Evolutionary conservation across 345 rosid genomes (phyloP).

Genomic region (Salix dunnii): DNA sequence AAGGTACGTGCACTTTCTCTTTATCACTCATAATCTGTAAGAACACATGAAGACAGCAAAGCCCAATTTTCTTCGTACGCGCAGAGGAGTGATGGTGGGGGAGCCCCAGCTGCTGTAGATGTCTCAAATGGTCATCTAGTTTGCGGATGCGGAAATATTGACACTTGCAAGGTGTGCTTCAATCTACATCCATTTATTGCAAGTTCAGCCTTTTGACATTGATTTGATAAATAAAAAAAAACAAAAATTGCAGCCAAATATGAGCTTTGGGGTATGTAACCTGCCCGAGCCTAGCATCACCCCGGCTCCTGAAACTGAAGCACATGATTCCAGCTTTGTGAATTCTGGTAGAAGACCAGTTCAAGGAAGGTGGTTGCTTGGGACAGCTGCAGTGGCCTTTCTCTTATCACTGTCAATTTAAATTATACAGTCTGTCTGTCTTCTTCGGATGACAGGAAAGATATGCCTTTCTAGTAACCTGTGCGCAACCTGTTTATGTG

Average conservation of each 20-base stretch:
- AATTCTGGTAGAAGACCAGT: slow-evolving; percentile 7
- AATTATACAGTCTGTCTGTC: background rate
- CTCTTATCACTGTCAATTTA: slow-evolving; percentile 12
- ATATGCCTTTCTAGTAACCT: background rate
- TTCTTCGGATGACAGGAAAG: background rate
- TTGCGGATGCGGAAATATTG: slow-evolving; percentile 31
- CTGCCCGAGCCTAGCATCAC: slow-evolving; percentile 23
- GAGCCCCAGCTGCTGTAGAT: slow-evolving; percentile 27
- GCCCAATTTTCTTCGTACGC: background rate
- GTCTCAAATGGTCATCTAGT: slow-evolving; percentile 25
- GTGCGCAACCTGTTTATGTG: slow-evolving; percentile 3
- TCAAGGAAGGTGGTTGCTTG: slow-evolving; percentile 17
- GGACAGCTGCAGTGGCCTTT: slow-evolving; percentile 9
- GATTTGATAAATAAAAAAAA: background rate
- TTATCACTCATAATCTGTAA: background rate
- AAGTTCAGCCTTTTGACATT: background rate
- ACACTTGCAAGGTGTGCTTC: slow-evolving; percentile 22
- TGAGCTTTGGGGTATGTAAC: slow-evolving; percentile 42
- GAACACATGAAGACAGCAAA: background rate
- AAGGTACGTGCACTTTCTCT: slow-evolving; percentile 9
- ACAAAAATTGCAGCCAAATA: slow-evolving; percentile 39
- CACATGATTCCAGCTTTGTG: slow-evolving; percentile 34
- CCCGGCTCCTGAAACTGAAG: slow-evolving; percentile 15
- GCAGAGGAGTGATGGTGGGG: slow-evolving; percentile 35
- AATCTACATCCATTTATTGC: background rate